These are phyloP conservation scores for Nicotiana tomentosiformis DNA, from an alignment of 257 asterid species.

Conservation along the genomic window DNA sequence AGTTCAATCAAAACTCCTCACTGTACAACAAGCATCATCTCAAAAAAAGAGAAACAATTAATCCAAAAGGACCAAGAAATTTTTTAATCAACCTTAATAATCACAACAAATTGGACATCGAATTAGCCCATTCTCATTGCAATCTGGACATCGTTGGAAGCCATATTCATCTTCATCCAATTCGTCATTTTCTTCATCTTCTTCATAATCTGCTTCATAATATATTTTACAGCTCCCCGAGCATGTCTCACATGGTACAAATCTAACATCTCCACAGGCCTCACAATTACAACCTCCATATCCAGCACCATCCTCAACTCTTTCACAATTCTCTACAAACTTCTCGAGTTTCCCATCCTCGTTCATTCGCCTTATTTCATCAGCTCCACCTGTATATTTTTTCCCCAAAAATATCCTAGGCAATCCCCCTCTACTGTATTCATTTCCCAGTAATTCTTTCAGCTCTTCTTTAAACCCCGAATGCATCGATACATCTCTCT, in stretches of 20 bases:
- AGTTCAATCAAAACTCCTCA: slow-evolving; percentile 18
- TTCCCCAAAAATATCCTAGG: slow-evolving; percentile 66
- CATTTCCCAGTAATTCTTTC: slow-evolving; percentile 54
- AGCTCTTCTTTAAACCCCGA: slow-evolving; percentile 86
- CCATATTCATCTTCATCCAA: slow-evolving; percentile 33
- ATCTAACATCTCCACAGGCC: slow-evolving; percentile 83
- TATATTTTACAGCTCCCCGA: slow-evolving; percentile 88
- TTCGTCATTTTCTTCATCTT: slow-evolving; percentile 10
- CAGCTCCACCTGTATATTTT: slow-evolving; percentile 72
- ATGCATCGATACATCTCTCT: slow-evolving; percentile 92
- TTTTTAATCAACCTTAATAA: slow-evolving; percentile 12
- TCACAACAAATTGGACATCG: slow-evolving; percentile 66
- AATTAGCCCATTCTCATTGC: slow-evolving; percentile 69
- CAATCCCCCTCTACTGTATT: slow-evolving; percentile 34
- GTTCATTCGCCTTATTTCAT: slow-evolving; percentile 60
- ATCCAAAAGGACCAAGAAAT: neutral
- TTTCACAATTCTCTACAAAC: slow-evolving; percentile 54
- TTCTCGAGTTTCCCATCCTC: slow-evolving; percentile 80
- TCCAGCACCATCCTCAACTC: slow-evolving; percentile 27
- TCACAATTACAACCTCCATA: slow-evolving; percentile 38
- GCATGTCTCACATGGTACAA: slow-evolving; percentile 86
- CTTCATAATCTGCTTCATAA: slow-evolving; percentile 43
- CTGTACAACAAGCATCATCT: slow-evolving; percentile 42
- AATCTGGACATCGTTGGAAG: slow-evolving; percentile 61
- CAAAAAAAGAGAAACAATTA: neutral